Evolutionary conservation across 2,329 filamentous ascomycete genomes (phyloP), one percentile per base, ranked within the genome.

Genomic region (Pseudocercospora musae): DNA sequence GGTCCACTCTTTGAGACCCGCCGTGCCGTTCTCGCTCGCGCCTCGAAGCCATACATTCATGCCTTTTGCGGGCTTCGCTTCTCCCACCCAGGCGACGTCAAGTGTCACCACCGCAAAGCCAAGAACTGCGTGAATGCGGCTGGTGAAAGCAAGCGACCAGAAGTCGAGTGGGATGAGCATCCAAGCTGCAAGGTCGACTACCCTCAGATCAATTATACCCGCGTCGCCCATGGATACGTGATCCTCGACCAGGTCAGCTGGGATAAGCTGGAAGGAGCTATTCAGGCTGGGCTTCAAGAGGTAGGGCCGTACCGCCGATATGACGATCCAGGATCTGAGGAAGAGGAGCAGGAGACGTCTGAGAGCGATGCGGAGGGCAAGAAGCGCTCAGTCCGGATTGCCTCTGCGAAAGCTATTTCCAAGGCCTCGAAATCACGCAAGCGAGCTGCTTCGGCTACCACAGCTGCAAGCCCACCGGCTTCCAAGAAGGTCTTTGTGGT

Each of bases 1-100:
- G 69, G 69, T 6, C 65, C 65, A 11, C 40, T 70, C 58, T 72
- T 65, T 52, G 10, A 48, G 0, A 68, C 59, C 42, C 69, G 65
- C 18, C 69, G 70, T 37, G 60, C 62, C 25, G 56, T 72, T 2
- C 61, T 72, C 33, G 53, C 66, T 9, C 68, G 69, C 18, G 33
- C 37, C 27, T 56, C 58, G 11, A 62, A 60, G 31, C 70, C 70
- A 9, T 72, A 72, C 63, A 66, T 71, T 37, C 70, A 72, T 59
- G 44, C 48, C n/a, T 25, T 60, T 31, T 72, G 70, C 58, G 69
- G 68, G 31, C 18, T 59, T 37, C 56, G 63, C 33, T 72, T 70
- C 60, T 42, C 57, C 10, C 68, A 71, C 53, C 69, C 69, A 7
- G 46, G 62, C 25, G 69, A 71, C 37, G 69, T 72, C n/a, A 66